Base-by-base conservation (phyloP, 2,329 filamentous ascomycete genomes). In the Colletotrichum caudatum region DNA sequence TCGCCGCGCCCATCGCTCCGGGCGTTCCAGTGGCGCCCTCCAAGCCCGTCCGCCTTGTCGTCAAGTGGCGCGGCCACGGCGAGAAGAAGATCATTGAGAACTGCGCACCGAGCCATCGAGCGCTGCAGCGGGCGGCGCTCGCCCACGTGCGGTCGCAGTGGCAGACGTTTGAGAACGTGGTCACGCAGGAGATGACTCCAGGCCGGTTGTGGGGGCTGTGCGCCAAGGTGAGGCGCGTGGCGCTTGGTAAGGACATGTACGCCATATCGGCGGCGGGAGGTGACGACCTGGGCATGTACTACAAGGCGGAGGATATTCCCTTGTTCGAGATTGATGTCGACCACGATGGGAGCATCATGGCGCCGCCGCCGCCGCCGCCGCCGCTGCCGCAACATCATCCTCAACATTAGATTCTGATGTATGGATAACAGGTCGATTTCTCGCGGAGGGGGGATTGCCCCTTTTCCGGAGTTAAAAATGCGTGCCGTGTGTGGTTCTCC, bases 11-110 rank as follows among this genome's bases (percentile, higher is more conserved):
- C 33, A 23, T 33, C 50, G 46, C 69, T 59, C 51, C 66, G 14
- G 41, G 48, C 44, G 50, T 69, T 61, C 23, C 72, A 37, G 3
- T 73, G 61, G 26, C 33, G 66, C 56, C 75, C 58, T 65, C 62
- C 53, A 78, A 54, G 50, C 67, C 70, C 1, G 75, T 79, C 11
- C 73, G 78, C 23, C 74, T 81, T 46, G 73, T 72, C 59, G 75
- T 81, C 66, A 69, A 54, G 58, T 79, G 78, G 78, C 48, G 59
- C 6, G 76, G 75, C 46, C 77, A 76, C 26, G 80, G 78, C 51
- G 74, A 77, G 72, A 75, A 76, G 50, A 79, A 78, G 58, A 71
- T 81, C 61, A 74, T 79, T 37, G 79, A 77, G 20, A 71, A 76
- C 50, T 77, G 78, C 59, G 65, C 51, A 20, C 44, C 68, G 46